Base-by-base conservation (phyloP, 371 early-diverging fungal species). In the Mortierella sp. region DNA sequence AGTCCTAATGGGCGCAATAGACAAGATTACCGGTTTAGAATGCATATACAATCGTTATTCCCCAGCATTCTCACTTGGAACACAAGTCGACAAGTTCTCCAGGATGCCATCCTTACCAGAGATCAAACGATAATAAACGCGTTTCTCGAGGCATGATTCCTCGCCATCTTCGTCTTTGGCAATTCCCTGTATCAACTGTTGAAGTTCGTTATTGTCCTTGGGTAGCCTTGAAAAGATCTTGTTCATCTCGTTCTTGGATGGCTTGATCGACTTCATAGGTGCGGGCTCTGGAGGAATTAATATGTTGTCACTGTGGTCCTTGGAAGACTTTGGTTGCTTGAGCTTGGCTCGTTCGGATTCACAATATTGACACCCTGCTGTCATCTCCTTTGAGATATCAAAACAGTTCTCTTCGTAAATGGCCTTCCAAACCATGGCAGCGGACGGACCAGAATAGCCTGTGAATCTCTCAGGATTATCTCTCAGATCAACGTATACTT, bases 361-460 rank as follows among this genome's bases (percentile, higher is more conserved):
- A 28, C 61, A 72, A 45, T 54, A 55, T 31, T 78, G 70, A 24
- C 76, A 76, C 19, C 69, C 66, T 12, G 76, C 76, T 0, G 76
- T 76, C 87, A 90, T 85, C 47, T 86, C 83, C 47, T 87, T 82
- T 28, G 87, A 86, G 19, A 93, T 83, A 63, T 90, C 88, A 80
- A 97, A 97, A 71, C 98, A 98, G 81, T 97, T 98, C 78, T 98
- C 95, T 64, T 92, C 86, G 65, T 98, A 98, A 23, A 98, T 95
- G 9, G 98, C 89, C 54, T 87, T 87, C 99, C 99, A 98, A 12
- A 98, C 91, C 55, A 92, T 86, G 19, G 85, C 88, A 39, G 98
- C 92, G 42, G 93, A 90, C 41, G 88, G 87, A 31, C 99, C 99
- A 1, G 93, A 87, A 71, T 96, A 98, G 3, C 97, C 99, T 0